Evolutionary conservation across 31 red algal species (phyloP), one percentile per base, ranked within the genome.

Genomic region (Odonthalia washingtoniensis): DNA sequence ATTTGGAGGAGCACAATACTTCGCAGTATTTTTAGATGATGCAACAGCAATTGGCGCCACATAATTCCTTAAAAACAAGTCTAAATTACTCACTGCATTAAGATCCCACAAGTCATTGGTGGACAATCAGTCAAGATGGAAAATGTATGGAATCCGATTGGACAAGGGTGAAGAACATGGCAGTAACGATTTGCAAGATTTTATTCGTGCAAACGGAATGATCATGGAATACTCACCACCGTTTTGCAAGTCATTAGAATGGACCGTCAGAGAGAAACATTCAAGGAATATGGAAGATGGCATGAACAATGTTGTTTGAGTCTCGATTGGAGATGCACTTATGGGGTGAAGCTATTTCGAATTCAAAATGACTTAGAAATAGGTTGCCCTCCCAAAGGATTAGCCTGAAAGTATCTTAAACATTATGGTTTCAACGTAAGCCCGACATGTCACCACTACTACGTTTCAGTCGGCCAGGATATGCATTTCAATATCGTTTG

Each of bases 271-370:
- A 83, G 62, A 65, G 61, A 45, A 37, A 67, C 37, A 83, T 83
- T 68, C 60, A 83, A 44, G 79, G 68, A 42, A 37, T 83, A 33
- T 83, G 79, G 79, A 83, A 83, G 37, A 32, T 83, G 33, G 0
- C 61, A 31, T 9, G 79, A 12, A 83, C 62, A 26, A 66, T 83
- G 27, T 42, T 68, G 5, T 42, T 68, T 12, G 79, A 46, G n/a
- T 83, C 79, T 35, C 57, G 41, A 61, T 40, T 83, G 34, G 3
- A 46, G 21, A 49, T 83, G 4, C 17, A 34, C 9, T 27, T 83
- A 16, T 68, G 60, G 79, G 60, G 12, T n/a, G 61, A 68, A 61
- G 79, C 79, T 41, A 3, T 68, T 5, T 83, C 79, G 3, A 5
- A 69, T 42, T 37, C 60, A 66, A 69, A 83, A 14, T 83, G 52